Evolutionary conservation across 2,329 filamentous ascomycete species (phyloP), one percentile per base, ranked within the genome.

Genomic region (Pestalotiopsis fici): DNA sequence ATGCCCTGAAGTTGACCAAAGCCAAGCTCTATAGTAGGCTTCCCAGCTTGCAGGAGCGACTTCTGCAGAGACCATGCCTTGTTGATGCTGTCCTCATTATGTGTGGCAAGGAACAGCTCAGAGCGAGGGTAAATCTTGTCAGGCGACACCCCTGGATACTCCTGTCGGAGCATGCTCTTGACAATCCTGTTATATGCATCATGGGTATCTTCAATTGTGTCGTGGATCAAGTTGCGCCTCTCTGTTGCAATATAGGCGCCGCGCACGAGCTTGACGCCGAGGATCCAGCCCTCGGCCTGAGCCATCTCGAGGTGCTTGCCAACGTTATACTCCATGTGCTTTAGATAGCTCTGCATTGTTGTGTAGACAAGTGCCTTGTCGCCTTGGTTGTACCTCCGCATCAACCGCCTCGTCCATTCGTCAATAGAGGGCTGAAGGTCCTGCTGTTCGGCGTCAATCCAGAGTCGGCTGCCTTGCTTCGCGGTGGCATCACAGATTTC

Each of bases 401-500:
- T 63, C 23, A 63, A 23, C 5, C 25, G 37, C 18, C 13, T 47
- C 27, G 60, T 63, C 60, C 60, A 63, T n/a, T 50, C 23, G n/a
- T 63, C 60, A 28, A 63, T 63, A 0, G 25, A 18, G 4, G 60
- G 60, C 39, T 63, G 60, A 9, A 63, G 23, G 39, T 35, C 60
- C 39, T 63, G 60, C 35, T 63, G 60, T n/a, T 63, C 60, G 21
- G 37, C 60, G 21, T 63, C 60, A 9, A 63, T 31, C 60, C 60
- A 63, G 4, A 63, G 60, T 12, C 60, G 60, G 21, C 25, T 35
- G 12, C 39, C 60, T 31, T 47, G 60, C 39, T 21, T 37, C 2
- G 27, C 39, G 12, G 21, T 37, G 7, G 60, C 60, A 9, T 63
- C 60, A 21, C 60, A 63, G 23, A 63, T 47, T 50, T 63, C 60